Base-by-base conservation (phyloP, 176 grass and related monocot genomes). In the Aechmea fasciata region DNA sequence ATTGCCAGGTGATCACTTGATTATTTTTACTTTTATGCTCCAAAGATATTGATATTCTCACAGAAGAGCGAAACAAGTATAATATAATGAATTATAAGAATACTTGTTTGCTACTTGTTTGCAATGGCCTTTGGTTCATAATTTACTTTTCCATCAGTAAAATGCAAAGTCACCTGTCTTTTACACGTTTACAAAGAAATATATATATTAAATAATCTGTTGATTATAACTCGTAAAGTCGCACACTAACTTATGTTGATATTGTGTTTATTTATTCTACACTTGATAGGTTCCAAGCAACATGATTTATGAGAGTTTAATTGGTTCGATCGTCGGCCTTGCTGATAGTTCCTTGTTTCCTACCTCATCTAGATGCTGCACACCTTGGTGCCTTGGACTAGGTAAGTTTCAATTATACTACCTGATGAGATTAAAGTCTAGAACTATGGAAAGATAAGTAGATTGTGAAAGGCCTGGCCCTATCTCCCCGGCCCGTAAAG, bases 321-420 rank as follows among this genome's bases (percentile, higher is more conserved):
- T 65, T 22, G 64, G 77, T 73, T 81, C 63, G 14, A 80, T 91
- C 51, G 78, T 91, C 81, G 88, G 88, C 50, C 9, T 91, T 47
- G 78, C 81, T 49, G 77, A 79, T 68, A 84, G 75, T 82, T 66
- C 57, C 65, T 73, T 66, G 47, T 2, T 64, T 61, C 55, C 81
- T 65, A 63, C 66, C 26, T 84, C 75, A 75, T 25, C 49, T 71
- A 73, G 75, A 55, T 77, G 75, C 51, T 79, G 74, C 2, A 76
- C 71, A 19, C 81, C 84, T 57, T 91, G 71, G 50, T 91, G 84
- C 77, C 63, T 87, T 71, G 84, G 88, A 79, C 69, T 91, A 68
- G 84, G 84, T 91, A 71, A 47, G 59, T 63, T 41, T 51, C 65
- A 76, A 2, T 61, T 76, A 20, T 33, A n/a, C 1, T 73, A 48